Evolutionary conservation across 169 alveolate species (phyloP), one percentile per base, ranked within the genome.

Genomic region (Eimeria maxima): DNA sequence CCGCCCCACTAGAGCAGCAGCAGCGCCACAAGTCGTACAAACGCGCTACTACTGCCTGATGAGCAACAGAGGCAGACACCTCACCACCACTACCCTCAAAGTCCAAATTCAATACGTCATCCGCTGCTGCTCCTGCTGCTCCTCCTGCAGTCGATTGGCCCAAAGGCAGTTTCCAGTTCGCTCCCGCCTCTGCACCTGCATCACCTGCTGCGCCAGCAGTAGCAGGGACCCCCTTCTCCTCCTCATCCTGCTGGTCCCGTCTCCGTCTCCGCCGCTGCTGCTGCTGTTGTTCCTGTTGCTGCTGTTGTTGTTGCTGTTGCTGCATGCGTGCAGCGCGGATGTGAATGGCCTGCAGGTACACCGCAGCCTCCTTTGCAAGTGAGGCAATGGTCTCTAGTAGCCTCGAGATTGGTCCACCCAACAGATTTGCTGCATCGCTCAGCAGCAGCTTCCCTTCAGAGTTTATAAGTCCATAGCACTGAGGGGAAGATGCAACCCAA

Each of bases 361-460:
- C 29, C 20, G 89, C 60, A 18, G 65, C 95, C 42, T 91, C 95
- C 33, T 57, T 53, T 20, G 78, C 76, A 22, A 91, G 90, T 8
- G 90, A 50, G 27, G 81, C 45, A n/a, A 91, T 42, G 11, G 20
- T 57, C 47, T 91, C 95, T 4, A 91, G 67, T 22, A 91, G 90
- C 7, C 89, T 76, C 6, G 45, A 38, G n/a, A 91, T 67, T 13
- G 95, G 95, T 16, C 47, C 95, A 50, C 44, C 20, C 90, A 91
- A 27, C 29, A 76, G 53, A 0, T n/a, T 22, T 20, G 55, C 95
- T 53, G 67, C 29, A 20, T 73, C 90, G 2, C 65, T 83, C 78
- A 60, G 81, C 67, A 91, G 78, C 95, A 91, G 81, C 20, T 86
- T 84, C n/a, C 95, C 95, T 14, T 91, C 81, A n/a, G 67, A 60